Base-by-base conservation (phyloP, 2,329 filamentous ascomycete species). In the Ceratocystis cacaofunesta region DNA sequence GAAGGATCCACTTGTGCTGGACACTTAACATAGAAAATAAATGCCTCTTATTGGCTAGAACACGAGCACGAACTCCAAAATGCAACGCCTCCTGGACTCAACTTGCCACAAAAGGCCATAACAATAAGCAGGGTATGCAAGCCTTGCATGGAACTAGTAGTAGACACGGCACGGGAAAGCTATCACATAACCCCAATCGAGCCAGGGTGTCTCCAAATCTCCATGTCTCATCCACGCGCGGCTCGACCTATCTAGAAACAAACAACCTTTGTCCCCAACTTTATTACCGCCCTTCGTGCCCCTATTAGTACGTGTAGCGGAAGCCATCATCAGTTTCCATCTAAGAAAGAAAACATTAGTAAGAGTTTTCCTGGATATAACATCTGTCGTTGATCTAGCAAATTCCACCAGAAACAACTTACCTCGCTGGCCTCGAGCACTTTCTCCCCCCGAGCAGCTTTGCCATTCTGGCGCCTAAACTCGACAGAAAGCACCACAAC, bases 391-490 rank as follows among this genome's bases (percentile, higher is more conserved):
- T 12, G 60, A 44, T 44, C 57, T 8, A 8, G 17, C 15, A 5
- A 58, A 10, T 25, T 17, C 17, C 7, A 5, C 10, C 22, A 48
- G 8, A 30, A 25, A 62, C 36, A 48, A 32, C 61, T 28, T 50
- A 82, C 79, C 69, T 80, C 76, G 55, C 77, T 73, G 19, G 73
- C 72, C 72, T 84, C 82, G 12, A 84, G 73, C 68, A 79, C 72
- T 71, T 76, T 78, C 73, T 82, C 79, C 61, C 80, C 80, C 36
- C 77, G 72, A n/a, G 83, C 80, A 0, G 82, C 82, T 71, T 77
- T 76, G 65, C 70, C 72, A 69, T 84, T 83, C 69, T 76, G 71
- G 15, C 74, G 68, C 67, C 73, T 74, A 68, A 79, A 81, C 3
- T 74, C 72, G 2, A 78, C 30, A 25, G 75, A 78, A 28, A 77